Conservation (phyloP, 306 rosid species). For the Trifolium fragiferum region DNA sequence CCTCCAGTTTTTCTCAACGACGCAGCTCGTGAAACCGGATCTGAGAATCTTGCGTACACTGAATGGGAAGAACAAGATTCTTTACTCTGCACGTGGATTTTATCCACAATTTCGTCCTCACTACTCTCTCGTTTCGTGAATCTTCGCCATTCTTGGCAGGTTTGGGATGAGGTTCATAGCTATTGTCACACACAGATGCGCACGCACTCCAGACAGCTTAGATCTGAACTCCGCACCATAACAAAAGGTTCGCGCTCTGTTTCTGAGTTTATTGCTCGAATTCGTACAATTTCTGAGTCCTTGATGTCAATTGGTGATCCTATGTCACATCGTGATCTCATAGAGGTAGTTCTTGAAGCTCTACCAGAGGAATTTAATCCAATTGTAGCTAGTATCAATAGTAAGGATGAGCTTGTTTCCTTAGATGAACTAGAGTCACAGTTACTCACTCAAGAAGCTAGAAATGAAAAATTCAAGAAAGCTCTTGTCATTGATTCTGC, state of each 20-base stretch:
- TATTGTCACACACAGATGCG: not conserved
- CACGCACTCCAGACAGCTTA: not conserved
- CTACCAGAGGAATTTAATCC: not conserved
- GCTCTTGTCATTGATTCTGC: too few species aligned
- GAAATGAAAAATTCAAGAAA: too few species aligned
- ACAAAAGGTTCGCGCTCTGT: not conserved
- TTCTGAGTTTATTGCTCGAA: not conserved
- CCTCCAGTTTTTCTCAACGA: too few species aligned
- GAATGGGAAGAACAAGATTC: not conserved
- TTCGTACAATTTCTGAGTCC: not conserved
- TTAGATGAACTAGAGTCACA: too few species aligned
- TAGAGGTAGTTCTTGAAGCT: not conserved
- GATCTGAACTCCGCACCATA: not conserved
- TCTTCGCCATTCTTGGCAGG: not conserved
- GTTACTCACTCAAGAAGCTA: too few species aligned
- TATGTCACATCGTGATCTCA: not conserved
- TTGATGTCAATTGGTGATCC: not conserved
- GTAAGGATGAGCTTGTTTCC: too few species aligned
- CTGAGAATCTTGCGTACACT: not conserved
- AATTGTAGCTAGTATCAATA: too few species aligned
- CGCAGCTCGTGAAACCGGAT: not conserved
- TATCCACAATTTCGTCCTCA: not conserved
- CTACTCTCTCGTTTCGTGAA: not conserved
- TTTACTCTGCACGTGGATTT: not conserved
- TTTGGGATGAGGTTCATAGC: not conserved